A percentile compares a stretch with the other conserved stretches of the same genome.
phyloP scores from a whole-genome alignment of 345 rosid species.

The Passiflora organensis region DNA sequence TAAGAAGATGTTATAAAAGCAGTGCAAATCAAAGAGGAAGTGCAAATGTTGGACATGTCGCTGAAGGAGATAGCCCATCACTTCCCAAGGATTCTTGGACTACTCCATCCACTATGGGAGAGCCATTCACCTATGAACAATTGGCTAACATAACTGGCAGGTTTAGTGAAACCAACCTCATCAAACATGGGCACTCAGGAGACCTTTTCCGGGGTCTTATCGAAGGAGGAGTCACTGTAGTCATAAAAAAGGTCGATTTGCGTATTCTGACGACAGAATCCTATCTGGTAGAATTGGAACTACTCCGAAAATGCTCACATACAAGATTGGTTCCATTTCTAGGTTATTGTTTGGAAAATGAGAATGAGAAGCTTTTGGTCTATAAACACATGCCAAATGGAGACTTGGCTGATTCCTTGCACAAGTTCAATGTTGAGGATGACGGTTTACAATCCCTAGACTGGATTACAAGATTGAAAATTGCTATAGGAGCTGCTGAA shows the following conservation, averaged over 20 bases:
- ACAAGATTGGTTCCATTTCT: constrained; percentile 23
- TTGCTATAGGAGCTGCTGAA: constrained; percentile 32
- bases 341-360: constrained; percentile 28
- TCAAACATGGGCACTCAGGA: constrained; percentile 30
- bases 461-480: constrained; percentile 32
- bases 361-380: constrained; percentile 22
- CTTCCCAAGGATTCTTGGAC: constrained; percentile 13
- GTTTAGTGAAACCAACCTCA: constrained; percentile 21
- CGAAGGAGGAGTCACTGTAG: constrained; percentile 19
- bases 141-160: constrained; percentile 9
- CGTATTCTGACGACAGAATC: constrained; percentile 11
- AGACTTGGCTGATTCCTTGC: constrained; percentile 25
- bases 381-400: constrained; percentile 25
- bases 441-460: constrained; percentile 19
- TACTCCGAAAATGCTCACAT: constrained; percentile 22
- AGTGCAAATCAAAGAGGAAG: constrained; percentile 35
- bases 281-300: constrained; percentile 16
- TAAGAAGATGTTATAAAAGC: constrained; percentile 27
- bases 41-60: constrained; percentile 53
- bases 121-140: constrained; percentile 24
- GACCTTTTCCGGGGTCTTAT: constrained; percentile 21
- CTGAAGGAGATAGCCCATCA: constrained; percentile 35
- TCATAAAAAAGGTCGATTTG: constrained; percentile 16
- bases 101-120: constrained; percentile 1
- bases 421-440: constrained; percentile 12